These are phyloP conservation scores for Candida methanosorbosa DNA, from an alignment of 805 yeast genomes.

Conservation along the genomic window DNA sequence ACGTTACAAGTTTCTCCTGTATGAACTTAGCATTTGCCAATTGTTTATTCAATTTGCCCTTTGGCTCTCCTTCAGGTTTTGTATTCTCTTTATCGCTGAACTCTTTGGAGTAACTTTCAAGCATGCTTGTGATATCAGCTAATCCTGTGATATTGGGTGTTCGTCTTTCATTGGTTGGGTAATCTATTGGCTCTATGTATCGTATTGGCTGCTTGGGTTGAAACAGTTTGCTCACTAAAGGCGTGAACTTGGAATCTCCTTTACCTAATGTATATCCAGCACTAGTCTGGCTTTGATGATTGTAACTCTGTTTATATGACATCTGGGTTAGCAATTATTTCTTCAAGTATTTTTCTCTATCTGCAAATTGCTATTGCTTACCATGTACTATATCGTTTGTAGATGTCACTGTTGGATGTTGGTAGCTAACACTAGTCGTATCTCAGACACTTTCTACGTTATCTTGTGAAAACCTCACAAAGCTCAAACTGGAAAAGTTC, in stretches of 20 bases:
- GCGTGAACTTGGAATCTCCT: slow-evolving; percentile 17
- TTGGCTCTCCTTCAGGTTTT: slow-evolving; percentile 10
- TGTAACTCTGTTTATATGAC: too few relatives aligned
- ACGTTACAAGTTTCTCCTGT: slow-evolving; percentile 25
- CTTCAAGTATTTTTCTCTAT: too few relatives aligned
- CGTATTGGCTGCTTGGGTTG: slow-evolving; percentile 50
- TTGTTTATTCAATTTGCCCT: slow-evolving; percentile 11
- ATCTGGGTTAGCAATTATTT: too few relatives aligned
- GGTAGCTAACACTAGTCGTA: too few relatives aligned
- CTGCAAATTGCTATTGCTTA: too few relatives aligned
- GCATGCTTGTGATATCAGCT: slow-evolving; percentile 20
- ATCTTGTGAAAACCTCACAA: too few relatives aligned
- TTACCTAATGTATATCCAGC: too few relatives aligned
- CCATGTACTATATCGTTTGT: too few relatives aligned
- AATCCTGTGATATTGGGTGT: slow-evolving; percentile 42
- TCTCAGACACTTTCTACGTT: too few relatives aligned
- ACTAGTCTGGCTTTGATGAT: too few relatives aligned
- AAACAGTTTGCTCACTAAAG: slow-evolving; percentile 39
- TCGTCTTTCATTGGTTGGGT: slow-evolving; percentile 35
- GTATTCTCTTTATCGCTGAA: slow-evolving; percentile 17
- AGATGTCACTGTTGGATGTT: too few relatives aligned
- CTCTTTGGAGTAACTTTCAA: slow-evolving; percentile 23
- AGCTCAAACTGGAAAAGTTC: too few relatives aligned
- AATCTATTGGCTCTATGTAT: slow-evolving; percentile 40
- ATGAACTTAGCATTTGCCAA: slow-evolving; percentile 22